Evolutionary conservation across 1,139 yeast genomes (phyloP), one percentile per base, ranked within the genome.

Genomic region (Pichia sp.): DNA sequence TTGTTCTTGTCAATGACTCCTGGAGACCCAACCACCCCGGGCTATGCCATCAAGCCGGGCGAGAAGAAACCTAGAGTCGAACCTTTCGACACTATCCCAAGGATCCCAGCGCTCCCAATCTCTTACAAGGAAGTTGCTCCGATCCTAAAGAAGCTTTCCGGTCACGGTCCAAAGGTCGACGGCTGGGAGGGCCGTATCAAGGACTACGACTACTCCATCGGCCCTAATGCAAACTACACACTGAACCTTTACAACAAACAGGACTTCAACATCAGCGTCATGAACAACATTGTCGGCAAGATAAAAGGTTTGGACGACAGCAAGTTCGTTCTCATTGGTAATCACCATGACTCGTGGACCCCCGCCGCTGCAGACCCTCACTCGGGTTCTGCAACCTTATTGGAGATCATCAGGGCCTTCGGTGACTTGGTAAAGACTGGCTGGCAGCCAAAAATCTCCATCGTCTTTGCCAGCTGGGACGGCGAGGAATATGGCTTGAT

Each of bases 11-110:
- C 95, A 2, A 78, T 78, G 46, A 71, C 75, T 4, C 96, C 96
- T 1, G 96, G 96, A 47, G 96, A 90, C 64, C 96, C 96, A 41
- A 82, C 95, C 2, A 85, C 95, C 3, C 95, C 95, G 21, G 93
- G 93, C 0, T 83, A 81, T 61, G 83, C 95, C 4, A 82, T 89
- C 42, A 83, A 80, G 55, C 76, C 76, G 21, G 67, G 66, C 59
- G 82, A 93, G n/a, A 80, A 86, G 37, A 82, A 79, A 53, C 66
- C 72, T 31, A 71, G 85, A 51, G 61, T 66, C 7, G 81, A 75
- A 53, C 85, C 86, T 0, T 59, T 65, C 51, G 57, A 62, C 18
- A 64, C 73, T 5, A 85, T 79, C 47, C 87, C 88, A 16, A 65
- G 65, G 16, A 84, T 84, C 52, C 89, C 89, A 6, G 78, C 80